Evolutionary conservation across 2,329 filamentous ascomycete genomes (phyloP).

Genomic region (Thermoascus crustaceus): DNA sequence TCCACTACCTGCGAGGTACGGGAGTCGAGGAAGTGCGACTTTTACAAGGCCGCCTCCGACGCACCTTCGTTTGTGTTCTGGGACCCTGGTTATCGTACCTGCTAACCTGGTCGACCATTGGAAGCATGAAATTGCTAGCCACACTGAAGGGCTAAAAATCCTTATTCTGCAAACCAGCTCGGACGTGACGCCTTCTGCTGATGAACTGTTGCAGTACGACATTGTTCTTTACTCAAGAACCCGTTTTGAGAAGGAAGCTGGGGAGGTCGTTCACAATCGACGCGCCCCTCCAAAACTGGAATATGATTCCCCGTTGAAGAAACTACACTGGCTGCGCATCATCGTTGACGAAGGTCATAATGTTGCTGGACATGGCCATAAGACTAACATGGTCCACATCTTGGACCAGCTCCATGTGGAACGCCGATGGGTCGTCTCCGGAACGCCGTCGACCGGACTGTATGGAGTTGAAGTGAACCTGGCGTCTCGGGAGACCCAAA

Average conservation of each 20-base stretch:
- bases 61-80: conserved; percentile 54
- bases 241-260: conserved; percentile 62
- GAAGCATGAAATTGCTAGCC: conserved; percentile 70
- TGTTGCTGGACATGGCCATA: conserved; percentile 59
- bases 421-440: conserved; percentile 80
- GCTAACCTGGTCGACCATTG: conserved; percentile 79
- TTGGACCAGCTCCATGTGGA: conserved; percentile 52
- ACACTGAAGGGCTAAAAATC: conserved; percentile 59
- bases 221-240: conserved; percentile 68
- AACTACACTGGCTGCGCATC: conserved; percentile 75
- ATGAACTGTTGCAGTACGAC: conserved; percentile 59
- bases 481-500: conserved; percentile 31
- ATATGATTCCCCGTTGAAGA: conserved; percentile 56
- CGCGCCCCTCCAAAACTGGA: conserved; percentile 34
- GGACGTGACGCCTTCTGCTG: conserved; percentile 48
- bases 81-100: conserved; percentile 72
- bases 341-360: conserved; percentile 90
- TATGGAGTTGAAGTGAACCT: conserved; percentile 63
- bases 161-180: conserved; percentile 51
- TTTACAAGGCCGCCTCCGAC: conserved; percentile 33
- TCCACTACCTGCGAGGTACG: conserved; percentile 33
- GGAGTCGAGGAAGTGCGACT: conserved; percentile 34
- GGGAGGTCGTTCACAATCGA: conserved; percentile 43
- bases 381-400: conserved; percentile 51
- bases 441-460: conserved; percentile 77